These are phyloP conservation scores for Fraxinus angustifolia DNA, from an alignment of 305 asterid species.

Conservation along the genomic window DNA sequence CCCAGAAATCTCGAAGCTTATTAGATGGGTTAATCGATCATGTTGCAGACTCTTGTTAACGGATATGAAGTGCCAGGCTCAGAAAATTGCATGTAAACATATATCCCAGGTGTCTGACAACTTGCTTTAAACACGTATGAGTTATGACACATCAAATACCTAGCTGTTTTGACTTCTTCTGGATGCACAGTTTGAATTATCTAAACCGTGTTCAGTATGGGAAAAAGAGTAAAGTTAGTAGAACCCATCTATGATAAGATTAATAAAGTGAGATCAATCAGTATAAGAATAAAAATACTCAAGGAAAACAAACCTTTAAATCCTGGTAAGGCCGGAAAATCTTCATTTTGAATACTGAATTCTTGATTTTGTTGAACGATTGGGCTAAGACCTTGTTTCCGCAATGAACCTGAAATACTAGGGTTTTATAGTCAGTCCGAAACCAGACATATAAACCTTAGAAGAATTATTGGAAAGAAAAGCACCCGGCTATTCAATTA, in stretches of 20 bases:
- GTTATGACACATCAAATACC: neutral
- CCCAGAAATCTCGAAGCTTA: neutral
- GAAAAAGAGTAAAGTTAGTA: neutral
- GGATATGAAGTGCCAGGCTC: neutral
- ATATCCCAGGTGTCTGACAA: neutral
- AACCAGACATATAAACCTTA: conserved; percentile 21
- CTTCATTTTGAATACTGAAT: conserved; percentile 98
- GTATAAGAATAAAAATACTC: neutral
- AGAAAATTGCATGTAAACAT: neutral
- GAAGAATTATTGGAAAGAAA: conserved; percentile 6
- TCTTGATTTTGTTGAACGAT: conserved; percentile 97
- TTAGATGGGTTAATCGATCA: neutral
- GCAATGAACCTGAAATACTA: conserved; percentile 71
- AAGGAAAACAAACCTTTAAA: conserved; percentile 55
- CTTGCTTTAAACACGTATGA: neutral
- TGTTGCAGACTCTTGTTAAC: neutral
- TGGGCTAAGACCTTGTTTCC: conserved; percentile 87
- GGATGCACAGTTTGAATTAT: neutral
- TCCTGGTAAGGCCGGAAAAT: conserved; percentile 98
- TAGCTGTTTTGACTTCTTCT: neutral
- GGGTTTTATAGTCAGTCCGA: conserved; percentile 23
- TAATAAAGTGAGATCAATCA: neutral
- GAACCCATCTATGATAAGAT: neutral
- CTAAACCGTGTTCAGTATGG: neutral
- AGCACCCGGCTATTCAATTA: conserved; percentile 32